Evolutionary conservation across 352 stramenopile genomes (phyloP).

Genomic region (Globisporangium solare): DNA sequence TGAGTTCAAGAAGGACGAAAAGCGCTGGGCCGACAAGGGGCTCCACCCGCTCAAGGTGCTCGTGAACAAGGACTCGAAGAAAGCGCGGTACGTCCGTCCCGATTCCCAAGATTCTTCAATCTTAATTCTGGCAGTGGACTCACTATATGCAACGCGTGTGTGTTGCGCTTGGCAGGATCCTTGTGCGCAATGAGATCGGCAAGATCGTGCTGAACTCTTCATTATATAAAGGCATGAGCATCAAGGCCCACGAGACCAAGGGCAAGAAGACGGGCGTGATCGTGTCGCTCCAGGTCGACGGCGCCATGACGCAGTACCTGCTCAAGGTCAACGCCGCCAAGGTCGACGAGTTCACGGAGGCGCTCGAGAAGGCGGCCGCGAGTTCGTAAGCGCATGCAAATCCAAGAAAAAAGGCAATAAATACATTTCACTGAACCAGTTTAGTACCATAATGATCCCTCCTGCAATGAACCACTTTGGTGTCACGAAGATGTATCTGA

Average conservation of each 20-base stretch:
- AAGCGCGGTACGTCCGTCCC: slow-evolving; percentile 33
- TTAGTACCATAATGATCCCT: too few species aligned
- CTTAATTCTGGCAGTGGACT: neutral
- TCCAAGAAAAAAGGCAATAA: too few species aligned
- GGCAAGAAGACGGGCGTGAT: slow-evolving; percentile 74
- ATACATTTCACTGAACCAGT: too few species aligned
- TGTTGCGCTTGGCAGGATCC: slow-evolving; percentile 31
- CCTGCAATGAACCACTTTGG: too few species aligned
- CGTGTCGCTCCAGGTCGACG: slow-evolving; percentile 60
- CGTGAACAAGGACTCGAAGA: slow-evolving; percentile 69
- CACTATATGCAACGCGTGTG: neutral
- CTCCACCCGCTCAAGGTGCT: slow-evolving; percentile 78
- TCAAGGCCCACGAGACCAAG: slow-evolving; percentile 63
- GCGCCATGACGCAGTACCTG: slow-evolving; percentile 56
- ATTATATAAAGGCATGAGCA: slow-evolving; percentile 72
- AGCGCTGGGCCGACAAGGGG: slow-evolving; percentile 84
- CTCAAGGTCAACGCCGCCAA: slow-evolving; percentile 69
- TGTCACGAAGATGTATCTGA: too few species aligned
- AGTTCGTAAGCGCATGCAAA: neutral
- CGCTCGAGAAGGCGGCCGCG: slow-evolving; percentile 32
- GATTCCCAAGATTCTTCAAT: neutral
- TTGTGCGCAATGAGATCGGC: slow-evolving; percentile 82
- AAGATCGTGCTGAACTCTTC: slow-evolving; percentile 84
- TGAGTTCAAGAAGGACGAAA: slow-evolving; percentile 86
- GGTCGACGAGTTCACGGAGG: slow-evolving; percentile 58